Conservation (phyloP, 352 stramenopile genomes). For the Phytopythium delawarense region DNA sequence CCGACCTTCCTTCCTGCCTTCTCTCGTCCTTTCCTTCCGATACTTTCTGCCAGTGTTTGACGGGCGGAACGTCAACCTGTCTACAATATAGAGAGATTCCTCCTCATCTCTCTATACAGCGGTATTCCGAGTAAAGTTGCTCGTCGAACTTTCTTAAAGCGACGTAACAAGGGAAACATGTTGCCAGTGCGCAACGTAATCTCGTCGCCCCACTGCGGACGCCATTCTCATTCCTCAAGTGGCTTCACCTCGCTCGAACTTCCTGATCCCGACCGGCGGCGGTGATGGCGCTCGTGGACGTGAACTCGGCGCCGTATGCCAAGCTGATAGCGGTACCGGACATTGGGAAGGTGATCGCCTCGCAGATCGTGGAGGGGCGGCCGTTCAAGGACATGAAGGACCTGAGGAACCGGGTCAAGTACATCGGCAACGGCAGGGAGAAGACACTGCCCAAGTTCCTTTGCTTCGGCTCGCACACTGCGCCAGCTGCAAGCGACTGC, state of each 20-base stretch:
- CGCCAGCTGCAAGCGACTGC: not conserved
- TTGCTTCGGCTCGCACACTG: not conserved
- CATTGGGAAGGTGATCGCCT: slow-evolving; percentile 32
- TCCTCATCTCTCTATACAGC: not conserved
- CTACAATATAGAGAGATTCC: slow-evolving; percentile 1
- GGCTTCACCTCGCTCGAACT: not conserved
- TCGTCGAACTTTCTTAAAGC: not conserved
- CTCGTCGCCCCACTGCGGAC: not conserved
- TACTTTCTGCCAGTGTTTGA: not conserved
- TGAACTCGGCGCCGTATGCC: slow-evolving; percentile 26
- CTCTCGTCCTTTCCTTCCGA: not conserved
- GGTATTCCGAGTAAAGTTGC: not conserved
- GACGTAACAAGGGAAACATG: not conserved
- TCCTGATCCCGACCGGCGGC: not conserved
- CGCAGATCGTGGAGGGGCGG: slow-evolving; percentile 36
- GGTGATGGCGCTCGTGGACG: slow-evolving; percentile 12
- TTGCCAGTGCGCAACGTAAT: not conserved
- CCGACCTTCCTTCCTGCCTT: not conserved
- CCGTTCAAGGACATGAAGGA: slow-evolving; percentile 37
- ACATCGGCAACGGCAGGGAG: slow-evolving; percentile 26
- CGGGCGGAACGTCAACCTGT: not conserved
- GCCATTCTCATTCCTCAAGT: not conserved
- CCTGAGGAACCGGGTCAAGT: slow-evolving; percentile 29
- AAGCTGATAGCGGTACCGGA: slow-evolving; percentile 39
- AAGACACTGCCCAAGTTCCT: not conserved